A percentile compares a stretch with the other conserved stretches of the same genome.
Conservation (phyloP, 371 early-diverging fungal species). For the Thermomucor indicae-seudaticae region DNA sequence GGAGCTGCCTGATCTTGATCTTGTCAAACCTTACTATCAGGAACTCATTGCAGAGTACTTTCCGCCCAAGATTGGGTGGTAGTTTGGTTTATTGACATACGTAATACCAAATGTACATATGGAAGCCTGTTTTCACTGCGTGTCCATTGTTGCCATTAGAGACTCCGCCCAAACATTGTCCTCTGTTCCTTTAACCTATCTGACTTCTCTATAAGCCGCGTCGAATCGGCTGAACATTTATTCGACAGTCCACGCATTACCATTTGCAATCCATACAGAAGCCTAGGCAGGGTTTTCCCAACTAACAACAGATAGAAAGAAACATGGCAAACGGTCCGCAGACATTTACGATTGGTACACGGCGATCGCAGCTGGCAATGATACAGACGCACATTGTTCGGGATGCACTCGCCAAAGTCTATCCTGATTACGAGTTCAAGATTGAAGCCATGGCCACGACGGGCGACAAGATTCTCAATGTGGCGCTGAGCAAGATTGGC, state of each 20-base stretch:
- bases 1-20: constrained; percentile 25
- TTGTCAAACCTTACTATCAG: constrained; percentile 42
- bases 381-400: constrained; percentile 80
- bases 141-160: too few relatives aligned
- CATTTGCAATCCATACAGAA: too few relatives aligned
- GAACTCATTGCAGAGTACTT: constrained; percentile 51
- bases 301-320: too few relatives aligned
- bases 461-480: constrained; percentile 83
- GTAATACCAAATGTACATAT: too few relatives aligned
- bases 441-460: constrained; percentile 80
- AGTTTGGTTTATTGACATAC: too few relatives aligned
- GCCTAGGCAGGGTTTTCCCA: too few relatives aligned
- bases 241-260: too few relatives aligned
- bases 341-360: constrained; percentile 59
- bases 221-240: too few relatives aligned
- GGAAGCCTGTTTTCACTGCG: too few relatives aligned
- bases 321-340: not conserved
- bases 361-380: constrained; percentile 90
- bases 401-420: constrained; percentile 43
- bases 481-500: constrained; percentile 90
- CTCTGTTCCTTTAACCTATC: too few relatives aligned
- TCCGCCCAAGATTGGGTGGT: constrained; percentile 50
- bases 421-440: constrained; percentile 46
- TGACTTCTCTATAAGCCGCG: too few relatives aligned
- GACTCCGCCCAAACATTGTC: too few relatives aligned